Base-by-base conservation (phyloP, 352 stramenopile genomes). In the Pythium sp. region DNA sequence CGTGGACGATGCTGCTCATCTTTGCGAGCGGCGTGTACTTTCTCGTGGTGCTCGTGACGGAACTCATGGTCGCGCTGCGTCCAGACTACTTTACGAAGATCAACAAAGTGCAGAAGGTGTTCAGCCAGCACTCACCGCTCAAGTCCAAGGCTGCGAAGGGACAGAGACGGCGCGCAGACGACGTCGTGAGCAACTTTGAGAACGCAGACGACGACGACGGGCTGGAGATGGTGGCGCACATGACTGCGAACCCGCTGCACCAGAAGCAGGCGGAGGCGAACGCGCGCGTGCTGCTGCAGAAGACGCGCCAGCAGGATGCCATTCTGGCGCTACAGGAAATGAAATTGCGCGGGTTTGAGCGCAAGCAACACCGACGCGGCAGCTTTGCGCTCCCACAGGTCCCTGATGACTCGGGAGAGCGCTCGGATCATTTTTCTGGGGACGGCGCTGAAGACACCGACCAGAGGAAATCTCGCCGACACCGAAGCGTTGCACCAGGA, bases 1-100 rank as follows among this genome's bases (percentile, higher is more conserved):
- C 68, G 41, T 72, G 74, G 54, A 90, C 82, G 18, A 83, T 83
- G 65, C 55, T 89, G 11, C 66, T 92, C 24, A 86, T 92, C 51
- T 75, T 71, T 59, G 67, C 60, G 30, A 90, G 81, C 34, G 84
- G 71, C 55, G 61, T 86, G 20, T 91, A 92, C 68, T 92, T 92
- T 41, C 58, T 65, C 7, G 70, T 87, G 2, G 84, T 92, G 65
- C 73, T 92, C 3, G 70, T 84, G 28, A 90, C 82, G 1, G 84
- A 92, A 47, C 62, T 92, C 7, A 72, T 84, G 9, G 82, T 90
- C 15, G 84, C 80, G 12, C 75, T 92, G 43, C 78, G 80, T 24
- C 82, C 84, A 0, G 77, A 92, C 34, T 88, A 90, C 65, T 88
- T 86, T 58, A 79, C 78, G 47, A 70, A 70, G 5, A 90, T 92